Conservation (phyloP, 768 basidiomycete species). For the Suillus alpinus region DNA sequence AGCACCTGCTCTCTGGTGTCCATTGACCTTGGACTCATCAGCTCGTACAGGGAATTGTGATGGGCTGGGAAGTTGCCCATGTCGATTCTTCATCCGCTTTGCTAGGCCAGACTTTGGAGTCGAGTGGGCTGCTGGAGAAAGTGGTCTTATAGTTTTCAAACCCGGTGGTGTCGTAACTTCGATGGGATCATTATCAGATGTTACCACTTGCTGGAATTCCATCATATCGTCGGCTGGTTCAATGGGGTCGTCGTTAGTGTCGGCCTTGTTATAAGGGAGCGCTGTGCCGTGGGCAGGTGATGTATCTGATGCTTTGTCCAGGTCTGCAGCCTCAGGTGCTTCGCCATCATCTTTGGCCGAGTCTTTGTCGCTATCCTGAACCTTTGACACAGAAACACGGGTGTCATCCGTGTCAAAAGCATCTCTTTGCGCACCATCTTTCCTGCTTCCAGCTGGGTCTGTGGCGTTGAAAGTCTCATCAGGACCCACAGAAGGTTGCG, state of each 20-base stretch:
- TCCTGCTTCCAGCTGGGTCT: neutral
- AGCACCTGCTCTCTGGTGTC: neutral
- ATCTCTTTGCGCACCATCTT: neutral
- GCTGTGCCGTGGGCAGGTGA: neutral
- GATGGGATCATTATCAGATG: constrained; percentile 27
- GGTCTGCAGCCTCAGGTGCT: neutral
- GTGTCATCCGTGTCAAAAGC: neutral
- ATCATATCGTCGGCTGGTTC: constrained; percentile 39
- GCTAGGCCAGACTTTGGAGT: constrained; percentile 33
- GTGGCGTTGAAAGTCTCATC: neutral
- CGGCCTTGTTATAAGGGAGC: neutral
- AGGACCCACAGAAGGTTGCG: too few species aligned
- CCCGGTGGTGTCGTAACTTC: constrained; percentile 16
- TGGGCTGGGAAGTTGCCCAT: neutral
- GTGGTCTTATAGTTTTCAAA: constrained; percentile 8
- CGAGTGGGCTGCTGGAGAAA: constrained; percentile 8
- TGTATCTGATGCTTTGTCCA: neutral
- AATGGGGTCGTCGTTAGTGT: constrained; percentile 37
- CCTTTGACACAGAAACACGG: neutral
- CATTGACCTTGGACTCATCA: neutral
- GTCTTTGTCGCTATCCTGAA: neutral
- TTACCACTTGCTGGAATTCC: constrained; percentile 8
- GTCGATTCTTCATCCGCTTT: constrained; percentile 42
- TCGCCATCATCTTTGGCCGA: neutral
- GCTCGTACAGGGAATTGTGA: neutral